Base-by-base conservation (phyloP, 139 green algal genomes). In the Nannochloris sp. region DNA sequence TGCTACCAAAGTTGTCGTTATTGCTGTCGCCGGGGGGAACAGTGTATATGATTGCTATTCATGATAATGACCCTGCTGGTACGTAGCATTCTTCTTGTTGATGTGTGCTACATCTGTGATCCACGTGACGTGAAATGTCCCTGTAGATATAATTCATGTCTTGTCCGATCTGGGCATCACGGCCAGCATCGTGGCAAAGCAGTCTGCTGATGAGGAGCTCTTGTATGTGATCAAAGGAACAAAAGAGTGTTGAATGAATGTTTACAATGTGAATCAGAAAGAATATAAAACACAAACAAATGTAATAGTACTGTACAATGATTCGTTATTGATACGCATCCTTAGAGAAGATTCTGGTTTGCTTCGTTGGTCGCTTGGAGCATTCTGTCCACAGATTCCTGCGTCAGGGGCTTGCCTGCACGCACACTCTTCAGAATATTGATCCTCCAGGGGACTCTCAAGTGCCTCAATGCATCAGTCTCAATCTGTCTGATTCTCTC, bases 401-500 rank as follows among this genome's bases (percentile, higher is more conserved):
- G 19, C 6, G 19, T 64, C 19, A 64, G 21, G 4, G 57, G 57
- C 57, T 64, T 31, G 18, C 57, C 57, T n/a, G 19, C 57, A 18
- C 57, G 19, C 19, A 71, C 29, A 36, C 59, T 40, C 14, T 58
- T 11, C 5, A 64, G 25, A 43, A 71, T 46, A 43, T 56, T 24
- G 36, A 60, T 23, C 10, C 66, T 57, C 46, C 18, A 48, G 8
- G 27, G 14, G n/a, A 27, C 51, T 34, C 69, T 69, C 57, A 93
- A 65, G 61, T 87, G 86, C 4, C 73, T 68, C 51, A 95, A 48
- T 19, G 86, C 88, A 65, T 88, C 87, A 21, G 68, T 61, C 66
- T 95, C 88, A 25, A 95, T 89, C 79, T 95, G 88, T 1, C 88
- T 69, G 48, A 95, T 90, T 24, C 88, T 73, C 76, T 95, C 88